These are phyloP conservation scores for Fraxinus platypoda DNA, from an alignment of 305 asterid species.

Conservation along the genomic window DNA sequence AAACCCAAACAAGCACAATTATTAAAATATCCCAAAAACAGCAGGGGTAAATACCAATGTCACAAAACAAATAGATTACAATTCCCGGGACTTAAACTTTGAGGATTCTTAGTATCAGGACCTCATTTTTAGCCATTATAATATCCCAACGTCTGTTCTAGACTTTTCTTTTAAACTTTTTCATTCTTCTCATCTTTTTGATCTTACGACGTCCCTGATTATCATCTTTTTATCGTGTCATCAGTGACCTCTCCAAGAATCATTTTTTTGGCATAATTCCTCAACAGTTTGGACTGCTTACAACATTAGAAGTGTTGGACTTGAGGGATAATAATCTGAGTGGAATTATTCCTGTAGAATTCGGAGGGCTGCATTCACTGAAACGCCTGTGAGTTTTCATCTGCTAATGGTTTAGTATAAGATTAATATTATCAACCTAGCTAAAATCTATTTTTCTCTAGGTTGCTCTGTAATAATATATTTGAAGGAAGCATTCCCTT, in stretches of 20 bases:
- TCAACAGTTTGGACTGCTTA: constrained; percentile 61
- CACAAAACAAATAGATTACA: not conserved
- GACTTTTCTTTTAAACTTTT: not conserved
- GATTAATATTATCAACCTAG: not conserved
- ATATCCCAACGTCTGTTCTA: not conserved
- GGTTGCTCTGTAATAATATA: constrained; percentile 74
- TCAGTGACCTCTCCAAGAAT: constrained; percentile 77
- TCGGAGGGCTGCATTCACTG: constrained; percentile 62
- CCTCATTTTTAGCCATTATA: not conserved
- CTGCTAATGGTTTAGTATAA: not conserved
- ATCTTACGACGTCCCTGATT: not conserved
- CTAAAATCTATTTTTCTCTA: constrained; percentile 21
- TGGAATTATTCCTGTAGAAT: constrained; percentile 77
- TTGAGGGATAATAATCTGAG: constrained; percentile 70
- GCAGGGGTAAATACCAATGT: not conserved
- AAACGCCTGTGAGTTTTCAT: constrained; percentile 57
- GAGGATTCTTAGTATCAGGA: not conserved
- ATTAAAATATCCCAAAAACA: not conserved
- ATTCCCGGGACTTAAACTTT: not conserved
- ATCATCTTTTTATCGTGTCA: not conserved
- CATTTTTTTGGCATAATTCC: constrained; percentile 73
- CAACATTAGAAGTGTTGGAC: constrained; percentile 69
- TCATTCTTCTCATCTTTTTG: not conserved
- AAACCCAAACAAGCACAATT: not conserved
- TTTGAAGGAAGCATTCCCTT: constrained; percentile 69